Evolutionary conservation across 23 red algal species (phyloP).

Genomic region (Gracilaria gracilis): DNA sequence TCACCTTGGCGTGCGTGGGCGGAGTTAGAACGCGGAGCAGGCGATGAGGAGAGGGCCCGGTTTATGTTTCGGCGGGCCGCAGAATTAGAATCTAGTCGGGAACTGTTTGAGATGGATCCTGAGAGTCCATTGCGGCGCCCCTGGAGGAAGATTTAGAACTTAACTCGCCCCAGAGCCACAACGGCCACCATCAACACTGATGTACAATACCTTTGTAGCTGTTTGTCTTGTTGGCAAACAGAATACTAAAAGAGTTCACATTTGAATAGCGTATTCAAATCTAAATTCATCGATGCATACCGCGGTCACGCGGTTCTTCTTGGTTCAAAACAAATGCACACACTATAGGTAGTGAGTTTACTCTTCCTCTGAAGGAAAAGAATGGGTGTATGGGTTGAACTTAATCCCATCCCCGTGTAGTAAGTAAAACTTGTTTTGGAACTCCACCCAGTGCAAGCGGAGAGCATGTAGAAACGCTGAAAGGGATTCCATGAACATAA

Average conservation of each 20-base stretch:
- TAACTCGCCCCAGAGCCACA: not conserved
- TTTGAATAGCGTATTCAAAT: no score
- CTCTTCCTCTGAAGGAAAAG: conserved; percentile 34
- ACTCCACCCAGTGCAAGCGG: conserved; percentile 98
- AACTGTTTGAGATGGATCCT: conserved; percentile 77
- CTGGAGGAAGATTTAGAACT: conserved; percentile 58
- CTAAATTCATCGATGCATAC: not conserved
- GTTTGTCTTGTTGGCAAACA: not conserved
- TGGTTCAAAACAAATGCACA: not conserved
- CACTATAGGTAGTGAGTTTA: not conserved
- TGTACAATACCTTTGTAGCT: not conserved
- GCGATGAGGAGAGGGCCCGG: conserved; percentile 77
- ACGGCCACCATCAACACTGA: not conserved
- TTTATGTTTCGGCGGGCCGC: conserved; percentile 77
- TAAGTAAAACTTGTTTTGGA: conserved; percentile 98
- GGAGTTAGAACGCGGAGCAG: conserved; percentile 75
- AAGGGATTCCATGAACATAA: conserved; percentile 97
- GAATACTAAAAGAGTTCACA: not conserved
- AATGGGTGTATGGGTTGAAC: conserved; percentile 83
- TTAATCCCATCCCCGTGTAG: conserved; percentile 87
- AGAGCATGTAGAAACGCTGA: conserved; percentile 99
- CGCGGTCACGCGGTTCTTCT: not conserved
- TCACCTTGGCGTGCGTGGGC: conserved; percentile 89
- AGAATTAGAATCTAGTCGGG: conserved; percentile 73
- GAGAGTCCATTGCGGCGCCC: conserved; percentile 80